Base-by-base conservation (phyloP, 176 grass and related monocot genomes). In the Juncus inflexus region DNA sequence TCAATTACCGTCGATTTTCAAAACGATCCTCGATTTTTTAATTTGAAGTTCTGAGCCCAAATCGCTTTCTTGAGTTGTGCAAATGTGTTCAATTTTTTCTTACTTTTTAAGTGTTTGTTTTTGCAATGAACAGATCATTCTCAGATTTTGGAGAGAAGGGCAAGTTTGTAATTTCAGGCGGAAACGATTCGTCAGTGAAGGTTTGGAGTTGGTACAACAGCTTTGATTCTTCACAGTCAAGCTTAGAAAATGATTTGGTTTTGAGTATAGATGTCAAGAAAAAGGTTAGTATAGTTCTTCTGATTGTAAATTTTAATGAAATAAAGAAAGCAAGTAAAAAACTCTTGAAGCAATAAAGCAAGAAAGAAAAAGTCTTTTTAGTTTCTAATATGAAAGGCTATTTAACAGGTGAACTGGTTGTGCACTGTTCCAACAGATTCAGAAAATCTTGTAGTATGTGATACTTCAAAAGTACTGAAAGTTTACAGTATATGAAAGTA, bases 391-490 rank as follows among this genome's bases (percentile, higher is more conserved):
- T 14, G 8, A 50, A 61, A 57, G 16, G 12, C 45, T 12, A 66
- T 3, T 63, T 91, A 50, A 55, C 79, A 97, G 92, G 85, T 91
- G 63, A 97, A 97, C 71, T 97, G 87, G 87, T 43, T 97, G 55
- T 97, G 87, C 68, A 84, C 87, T 75, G 56, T 80, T 45, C 52
- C 92, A 35, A 79, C 77, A 57, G 87, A 91, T 79, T 84, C 92
- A 54, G 87, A 91, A 75, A 97, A 97, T 73, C 67, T 96, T 59
- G 66, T 96, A 55, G 79, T 96, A 4, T 96, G 91, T 1, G 87
- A 96, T 59, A 96, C 91, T 62, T 91, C 91, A 47, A 96, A 89
- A 65, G 81, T 88, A 78, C 36, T 96, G 35, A 96, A 96, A 83
- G 63, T 91, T 35, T 91, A 91, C 16, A 83, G 28, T 61, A 62